Base-by-base conservation (phyloP, 164 flowering plant species). In the Magnolia sinica region DNA sequence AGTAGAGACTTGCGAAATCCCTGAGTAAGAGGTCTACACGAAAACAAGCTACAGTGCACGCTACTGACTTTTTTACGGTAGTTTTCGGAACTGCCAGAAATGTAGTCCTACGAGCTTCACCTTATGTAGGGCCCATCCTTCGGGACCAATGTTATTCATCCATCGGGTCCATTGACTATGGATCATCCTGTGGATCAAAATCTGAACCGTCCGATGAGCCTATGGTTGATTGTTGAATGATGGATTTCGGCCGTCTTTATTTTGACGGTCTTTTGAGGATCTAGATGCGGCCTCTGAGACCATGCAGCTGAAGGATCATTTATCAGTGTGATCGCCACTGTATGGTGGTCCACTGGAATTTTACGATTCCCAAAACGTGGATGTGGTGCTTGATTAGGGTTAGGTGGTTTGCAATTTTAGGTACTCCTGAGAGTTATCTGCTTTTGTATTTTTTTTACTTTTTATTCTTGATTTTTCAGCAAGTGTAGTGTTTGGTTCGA, bases 401-500 rank as follows among this genome's bases (percentile, higher is more conserved):
- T 55, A 16, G 13, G 61, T 55, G 19, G 45, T 3, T 9, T 16
- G 13, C 13, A 55, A 55, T 14, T 14, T 55, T 4, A 16, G 61
- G 16, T 55, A 3, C 16, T 55, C 61, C 18, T 19, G 61, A 55
- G 61, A 16, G 18, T 11, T 55, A 55, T 4, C 61, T 55, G 61
- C 18, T 55, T 55, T 16, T 11, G 61, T 55, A 55, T 55, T 11
- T 11, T 37, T 55, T 16, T 55, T 11, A 55, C 61, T 55, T 55
- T 55, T 55, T 55, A 16, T 55, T 11, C 61, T 55, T 55, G 3
- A 11, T 55, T 55, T 55, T 55, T 16, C 11, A 55, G 61, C 10
- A 8, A 55, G 4, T 4, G 45, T 2, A 63, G 65, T 63, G 29
- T 9, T 24, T 68, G 71, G 74, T 77, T 79, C 75, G 81, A 75